Base-by-base conservation (phyloP, 805 yeast genomes). In the Yamadazyma takamatsuzukensis region DNA sequence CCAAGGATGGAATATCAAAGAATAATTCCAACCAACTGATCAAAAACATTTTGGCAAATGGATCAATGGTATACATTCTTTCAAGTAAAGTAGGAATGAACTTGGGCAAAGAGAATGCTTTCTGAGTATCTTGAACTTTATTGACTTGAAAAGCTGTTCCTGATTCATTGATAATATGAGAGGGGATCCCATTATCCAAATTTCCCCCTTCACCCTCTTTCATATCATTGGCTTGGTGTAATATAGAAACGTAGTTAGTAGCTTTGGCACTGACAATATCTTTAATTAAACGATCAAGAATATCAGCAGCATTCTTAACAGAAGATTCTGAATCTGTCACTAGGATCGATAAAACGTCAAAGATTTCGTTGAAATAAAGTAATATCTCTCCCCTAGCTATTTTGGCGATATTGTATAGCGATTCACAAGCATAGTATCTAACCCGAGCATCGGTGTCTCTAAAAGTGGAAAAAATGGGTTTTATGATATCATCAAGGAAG, bases 391-490 rank as follows among this genome's bases (percentile, higher is more conserved):
- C 97, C 45, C 95, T 79, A 3, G 97, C 95, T 14, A 93, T 94
- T 52, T 93, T 93, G 29, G 97, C 95, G 28, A 93, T 89, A 59
- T 93, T 93, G 59, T 93, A 93, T 40, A 93, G 68, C 29, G 95
- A 83, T 52, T 93, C 98, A 62, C 97, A 93, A 0, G 98, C 97
- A 56, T 88, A 93, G 51, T 93, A 93, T 34, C 98, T 71, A 6
- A 93, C 98, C 45, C 95, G 76, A n/a, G 96, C 90, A 55, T 93
- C 96, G 39, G 93, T 96, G 51, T 93, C 98, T 30, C 95, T 90
- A 56, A 93, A 93, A 38, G 97, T 90, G 0, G 96, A 90, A 47
- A 93, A 67, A 10, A 93, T 95, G 0, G 98, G 97, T 40, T 86
- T 93, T 41, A 93, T 77, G 36, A 93, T 88, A 33, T 79, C 84